Percentiles rank a stretch among this genome's conserved stretches.
Evolutionary conservation across 257 asterid species (phyloP).

Genomic region (Leptodermis oblonga): DNA sequence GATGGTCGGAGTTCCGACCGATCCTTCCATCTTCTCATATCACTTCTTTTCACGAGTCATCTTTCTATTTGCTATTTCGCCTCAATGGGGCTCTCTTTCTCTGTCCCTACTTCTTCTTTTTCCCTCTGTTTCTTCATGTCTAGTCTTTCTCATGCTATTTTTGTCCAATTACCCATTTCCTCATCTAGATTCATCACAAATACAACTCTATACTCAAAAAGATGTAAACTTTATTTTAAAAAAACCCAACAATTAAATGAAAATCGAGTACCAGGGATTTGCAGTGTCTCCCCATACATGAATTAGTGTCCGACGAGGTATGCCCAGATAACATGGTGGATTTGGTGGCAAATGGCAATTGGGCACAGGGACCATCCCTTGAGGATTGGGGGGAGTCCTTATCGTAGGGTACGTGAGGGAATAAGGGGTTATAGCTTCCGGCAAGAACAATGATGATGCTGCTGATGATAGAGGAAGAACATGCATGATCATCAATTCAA

Average conservation of each 20-base stretch:
- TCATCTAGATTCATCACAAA: neutral
- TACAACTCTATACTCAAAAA: no score
- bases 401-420: conserved; percentile 26
- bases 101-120: conserved; percentile 28
- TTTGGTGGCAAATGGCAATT: conserved; percentile 3
- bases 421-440: neutral
- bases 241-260: no score
- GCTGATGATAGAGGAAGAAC: neutral
- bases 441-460: neutral
- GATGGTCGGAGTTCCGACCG: conserved; percentile 28
- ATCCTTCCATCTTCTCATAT: neutral
- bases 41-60: conserved; percentile 23
- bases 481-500: no score
- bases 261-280: neutral
- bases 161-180: neutral
- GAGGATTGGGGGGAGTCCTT: conserved; percentile 9
- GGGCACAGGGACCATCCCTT: conserved; percentile 28
- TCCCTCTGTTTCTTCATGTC: neutral
- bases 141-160: conserved; percentile 13
- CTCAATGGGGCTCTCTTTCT: conserved; percentile 9
- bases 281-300: neutral
- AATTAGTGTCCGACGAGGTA: neutral
- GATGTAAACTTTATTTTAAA: no score
- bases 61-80: conserved; percentile 24
- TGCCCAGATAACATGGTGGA: neutral